phyloP scores from a whole-genome alignment of 768 basidiomycete genomes.

The Pisolithus tinctorius region DNA sequence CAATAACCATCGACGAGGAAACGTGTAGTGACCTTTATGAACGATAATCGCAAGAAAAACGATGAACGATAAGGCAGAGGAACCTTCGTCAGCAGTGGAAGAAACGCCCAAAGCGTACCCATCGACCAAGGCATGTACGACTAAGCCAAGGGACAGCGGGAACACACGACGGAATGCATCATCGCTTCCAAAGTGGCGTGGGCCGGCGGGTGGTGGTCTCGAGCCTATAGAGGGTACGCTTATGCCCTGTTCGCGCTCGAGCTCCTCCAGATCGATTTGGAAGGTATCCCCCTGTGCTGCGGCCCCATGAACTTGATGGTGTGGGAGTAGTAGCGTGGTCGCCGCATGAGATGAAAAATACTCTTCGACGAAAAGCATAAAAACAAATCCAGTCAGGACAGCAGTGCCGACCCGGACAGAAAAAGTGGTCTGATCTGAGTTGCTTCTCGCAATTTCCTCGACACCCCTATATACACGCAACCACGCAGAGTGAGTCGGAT shows the following conservation, averaged over 20 bases:
- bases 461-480: slow-evolving; percentile 49
- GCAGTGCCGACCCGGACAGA: slow-evolving; percentile 54
- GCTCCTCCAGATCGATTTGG: slow-evolving; percentile 57
- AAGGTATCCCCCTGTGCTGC: slow-evolving; percentile 32
- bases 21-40: slow-evolving; percentile 63
- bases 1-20: not conserved
- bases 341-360: slow-evolving; percentile 46
- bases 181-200: slow-evolving; percentile 10
- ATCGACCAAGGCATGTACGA: slow-evolving; percentile 86
- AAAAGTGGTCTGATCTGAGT: slow-evolving; percentile 34
- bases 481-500: not conserved
- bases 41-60: slow-evolving; percentile 88
- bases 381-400: slow-evolving; percentile 52
- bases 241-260: slow-evolving; percentile 38
- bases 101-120: slow-evolving; percentile 89
- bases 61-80: slow-evolving; percentile 59
- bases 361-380: slow-evolving; percentile 62
- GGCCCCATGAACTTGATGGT: slow-evolving; percentile 5
- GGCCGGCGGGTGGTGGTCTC: too few relatives aligned
- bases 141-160: slow-evolving; percentile 77
- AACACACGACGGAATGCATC: slow-evolving; percentile 38
- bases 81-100: slow-evolving; percentile 32
- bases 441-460: slow-evolving; percentile 45
- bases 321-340: slow-evolving; percentile 26
- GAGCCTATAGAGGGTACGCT: too few relatives aligned